These are phyloP conservation scores for Citrus hindsii DNA, from an alignment of 345 rosid genomes.

Conservation along the genomic window DNA sequence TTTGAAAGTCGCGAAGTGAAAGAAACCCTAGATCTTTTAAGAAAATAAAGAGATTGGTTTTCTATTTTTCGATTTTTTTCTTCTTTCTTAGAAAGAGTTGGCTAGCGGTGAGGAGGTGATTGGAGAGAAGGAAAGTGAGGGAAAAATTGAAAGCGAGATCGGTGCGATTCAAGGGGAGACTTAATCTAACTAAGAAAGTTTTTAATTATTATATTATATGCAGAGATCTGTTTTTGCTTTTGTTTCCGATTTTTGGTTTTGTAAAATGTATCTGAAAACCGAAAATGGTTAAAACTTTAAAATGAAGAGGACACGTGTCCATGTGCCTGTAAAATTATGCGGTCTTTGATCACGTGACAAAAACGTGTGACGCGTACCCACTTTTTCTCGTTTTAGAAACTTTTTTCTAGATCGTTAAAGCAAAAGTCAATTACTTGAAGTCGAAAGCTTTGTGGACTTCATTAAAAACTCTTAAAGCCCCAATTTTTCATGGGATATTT, in stretches of 20 bases:
- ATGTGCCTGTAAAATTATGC: background rate
- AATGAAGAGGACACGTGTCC: constrained; percentile 19
- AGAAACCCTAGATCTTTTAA: constrained; percentile 45
- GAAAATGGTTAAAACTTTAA: constrained; percentile 1
- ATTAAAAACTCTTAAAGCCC: too few relatives aligned
- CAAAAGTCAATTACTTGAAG: background rate
- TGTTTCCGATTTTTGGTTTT: background rate
- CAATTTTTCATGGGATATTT: too few relatives aligned
- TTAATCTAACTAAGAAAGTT: background rate
- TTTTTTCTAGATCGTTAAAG: background rate
- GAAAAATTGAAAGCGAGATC: constrained; percentile 21
- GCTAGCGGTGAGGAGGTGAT: background rate
- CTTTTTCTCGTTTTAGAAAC: background rate
- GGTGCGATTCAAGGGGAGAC: constrained; percentile 25
- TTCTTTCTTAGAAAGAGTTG: background rate
- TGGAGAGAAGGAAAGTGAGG: constrained; percentile 18
- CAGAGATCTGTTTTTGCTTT: constrained; percentile 18
- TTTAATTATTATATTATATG: background rate
- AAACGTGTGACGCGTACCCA: background rate
- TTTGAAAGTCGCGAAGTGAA: constrained; percentile 15
- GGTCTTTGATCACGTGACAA: constrained; percentile 18
- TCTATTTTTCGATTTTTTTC: too few relatives aligned
- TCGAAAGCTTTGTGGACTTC: background rate
- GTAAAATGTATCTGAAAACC: constrained; percentile 2
- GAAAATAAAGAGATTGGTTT: background rate